Conservation (phyloP, 2,329 filamentous ascomycete species). For the Cordyceps pruinosa region DNA sequence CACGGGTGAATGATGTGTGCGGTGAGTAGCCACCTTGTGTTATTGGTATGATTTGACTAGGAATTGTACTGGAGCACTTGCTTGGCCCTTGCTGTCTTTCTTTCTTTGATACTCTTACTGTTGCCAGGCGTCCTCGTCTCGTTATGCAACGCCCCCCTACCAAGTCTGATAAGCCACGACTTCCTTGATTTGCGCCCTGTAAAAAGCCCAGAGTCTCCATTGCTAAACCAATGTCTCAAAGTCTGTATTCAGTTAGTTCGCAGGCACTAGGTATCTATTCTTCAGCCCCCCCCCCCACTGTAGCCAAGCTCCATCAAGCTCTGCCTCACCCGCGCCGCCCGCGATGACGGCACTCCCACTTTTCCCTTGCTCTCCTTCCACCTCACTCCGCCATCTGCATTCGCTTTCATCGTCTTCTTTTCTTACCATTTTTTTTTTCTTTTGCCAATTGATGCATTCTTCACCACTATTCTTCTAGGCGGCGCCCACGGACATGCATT, state of each 20-base stretch:
- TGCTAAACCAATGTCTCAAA: neutral
- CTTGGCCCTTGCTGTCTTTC: too few species aligned
- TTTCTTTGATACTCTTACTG: too few species aligned
- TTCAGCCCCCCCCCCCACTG: neutral
- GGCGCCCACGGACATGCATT: neutral
- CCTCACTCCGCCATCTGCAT: neutral
- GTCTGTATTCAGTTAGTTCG: neutral
- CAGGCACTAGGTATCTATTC: too few species aligned
- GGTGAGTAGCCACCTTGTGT: too few species aligned
- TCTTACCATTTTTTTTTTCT: neutral
- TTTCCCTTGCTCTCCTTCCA: neutral
- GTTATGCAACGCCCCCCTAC: neutral
- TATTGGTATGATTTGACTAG: too few species aligned
- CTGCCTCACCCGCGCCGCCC: too few species aligned
- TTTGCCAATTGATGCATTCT: neutral
- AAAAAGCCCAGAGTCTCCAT: neutral
- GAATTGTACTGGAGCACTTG: too few species aligned
- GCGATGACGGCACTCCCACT: constrained; percentile 1
- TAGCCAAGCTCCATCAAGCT: neutral
- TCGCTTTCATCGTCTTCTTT: neutral
- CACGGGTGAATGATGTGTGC: too few species aligned
- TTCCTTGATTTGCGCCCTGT: constrained; percentile 2
- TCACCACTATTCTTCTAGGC: neutral
- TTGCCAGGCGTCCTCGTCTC: neutral
- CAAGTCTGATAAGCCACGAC: neutral